Evolutionary conservation across 2,329 filamentous ascomycete genomes (phyloP), one percentile per base, ranked within the genome.

Genomic region (Purpureocillium takamizusanense): DNA sequence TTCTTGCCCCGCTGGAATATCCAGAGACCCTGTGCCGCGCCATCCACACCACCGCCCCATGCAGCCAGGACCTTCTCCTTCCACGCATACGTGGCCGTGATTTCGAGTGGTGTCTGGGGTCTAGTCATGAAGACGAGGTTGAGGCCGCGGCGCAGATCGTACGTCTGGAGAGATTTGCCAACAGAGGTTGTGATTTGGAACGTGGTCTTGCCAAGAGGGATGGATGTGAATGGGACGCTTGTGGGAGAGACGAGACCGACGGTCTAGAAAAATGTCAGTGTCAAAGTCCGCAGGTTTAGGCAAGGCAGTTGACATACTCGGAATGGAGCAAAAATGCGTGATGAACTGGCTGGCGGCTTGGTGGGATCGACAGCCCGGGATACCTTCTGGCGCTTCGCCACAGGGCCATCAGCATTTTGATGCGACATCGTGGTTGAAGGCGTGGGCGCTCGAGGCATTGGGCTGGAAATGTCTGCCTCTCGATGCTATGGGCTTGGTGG

Each of bases 181-280:
- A 94, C 85, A 0, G 87, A 97, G 23, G 92, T 98, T 27, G 92
- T 97, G 61, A 98, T 87, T 60, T 98, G 92, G 57, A 95, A 98
- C 4, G 88, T 94, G 1, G 86, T 90, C 63, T 94, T 95, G 41
- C 92, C 92, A 13, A 95, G 71, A 1, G 90, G 85, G 25, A 94
- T 75, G 6, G 84, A 83, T 2, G 90, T 89, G 56, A 98, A 97
- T 0, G 92, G 90, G 1, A 95, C 87, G 35, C 72, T 65, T 3
- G 90, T 95, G 1, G 92, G 87, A 5, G 92, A 95, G 2, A 98
- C 87, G 25, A 98, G 72, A 13, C 92, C 92, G 47, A 98, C 76
- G 34, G 90, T 95, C 86, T 95, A 56, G 21, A 13, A 18, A 12
- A 6, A 27, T 9, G 15, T 10, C 14, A 36, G 12, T 11, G 30